Evolutionary conservation across 441 rosid genomes (phyloP).

Genomic region (Raphanus hybrid): DNA sequence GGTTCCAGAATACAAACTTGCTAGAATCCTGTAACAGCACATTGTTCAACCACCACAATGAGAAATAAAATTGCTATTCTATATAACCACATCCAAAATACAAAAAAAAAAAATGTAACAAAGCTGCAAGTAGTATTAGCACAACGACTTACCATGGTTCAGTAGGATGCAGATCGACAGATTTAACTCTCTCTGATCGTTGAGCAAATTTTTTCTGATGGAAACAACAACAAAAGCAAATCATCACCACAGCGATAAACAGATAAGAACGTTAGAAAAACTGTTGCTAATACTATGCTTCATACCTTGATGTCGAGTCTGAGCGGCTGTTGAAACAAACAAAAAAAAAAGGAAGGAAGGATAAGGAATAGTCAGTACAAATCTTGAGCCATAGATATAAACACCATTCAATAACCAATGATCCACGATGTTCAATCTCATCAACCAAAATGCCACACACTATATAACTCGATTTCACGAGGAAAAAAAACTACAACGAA

Average conservation of each 20-base stretch:
- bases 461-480: slow-evolving; percentile 30
- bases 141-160: slow-evolving; percentile 73
- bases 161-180: slow-evolving; percentile 87
- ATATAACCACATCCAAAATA: not conserved
- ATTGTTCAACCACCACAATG: not conserved
- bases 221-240: slow-evolving; percentile 15
- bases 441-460: slow-evolving; percentile 24
- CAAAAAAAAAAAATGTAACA: not conserved
- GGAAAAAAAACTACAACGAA: not conserved
- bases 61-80: not conserved
- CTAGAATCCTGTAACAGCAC: slow-evolving; percentile 61
- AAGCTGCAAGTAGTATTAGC: not conserved
- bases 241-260: not conserved
- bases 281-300: not conserved
- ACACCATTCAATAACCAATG: slow-evolving; percentile 3
- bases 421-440: slow-evolving; percentile 16
- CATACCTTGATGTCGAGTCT: slow-evolving; percentile 75
- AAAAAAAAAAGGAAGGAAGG: slow-evolving; percentile 15
- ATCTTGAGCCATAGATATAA: not conserved
- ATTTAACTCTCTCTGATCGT: slow-evolving; percentile 85
- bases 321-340: slow-evolving; percentile 58
- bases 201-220: slow-evolving; percentile 77
- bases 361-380: slow-evolving; percentile 24
- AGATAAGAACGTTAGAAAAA: not conserved
- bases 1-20: slow-evolving; percentile 81